Base-by-base conservation (phyloP, 495 filamentous ascomycete genomes). In the Letharia columbiana region DNA sequence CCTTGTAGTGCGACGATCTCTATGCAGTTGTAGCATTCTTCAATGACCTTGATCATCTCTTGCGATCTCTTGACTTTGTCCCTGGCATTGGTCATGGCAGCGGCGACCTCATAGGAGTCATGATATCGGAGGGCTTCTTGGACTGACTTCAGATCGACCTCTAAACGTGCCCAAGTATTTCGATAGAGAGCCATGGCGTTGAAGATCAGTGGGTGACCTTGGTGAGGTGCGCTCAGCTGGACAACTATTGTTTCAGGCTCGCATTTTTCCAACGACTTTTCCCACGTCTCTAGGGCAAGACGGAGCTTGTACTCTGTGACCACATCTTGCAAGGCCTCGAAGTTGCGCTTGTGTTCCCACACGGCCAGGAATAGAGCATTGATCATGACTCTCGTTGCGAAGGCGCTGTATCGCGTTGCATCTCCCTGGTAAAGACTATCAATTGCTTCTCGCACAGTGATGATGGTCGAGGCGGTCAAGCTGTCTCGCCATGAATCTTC, bases 241-340 rank as follows among this genome's bases (percentile, higher is more conserved):
- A 98, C 91, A 11, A 91, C 84, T 66, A 95, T 92, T 7, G 85
- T 89, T 74, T 98, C 94, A 7, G 93, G 86, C 78, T 98, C 93
- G 75, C 92, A 97, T 61, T 96, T 82, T 60, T 96, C 91, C 12
- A 98, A 83, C 23, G 94, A 95, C 80, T 87, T 91, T 82, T 97
- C 92, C 94, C 94, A 98, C 31, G 93, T 97, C 79, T 98, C 94
- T 63, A 98, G 81, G 56, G 94, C 94, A 35, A 96, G 85, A 67
- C 95, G 86, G 63, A 98, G 88, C 82, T 96, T 98, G 84, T 96
- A 98, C 77, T 98, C 94, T 23, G 93, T 96, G 13, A 97, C 92
- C 59, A 97, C 92, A 75, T 96, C 93, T 75, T 97, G 94, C 61
- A 96, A 80, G 57, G 92, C 91, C 76, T 97, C 93, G 52, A 93